Percentiles rank a stretch among this genome's conserved stretches.
Evolutionary conservation across 805 yeast genomes (phyloP).

Genomic region (Ogataea haglerorum): DNA sequence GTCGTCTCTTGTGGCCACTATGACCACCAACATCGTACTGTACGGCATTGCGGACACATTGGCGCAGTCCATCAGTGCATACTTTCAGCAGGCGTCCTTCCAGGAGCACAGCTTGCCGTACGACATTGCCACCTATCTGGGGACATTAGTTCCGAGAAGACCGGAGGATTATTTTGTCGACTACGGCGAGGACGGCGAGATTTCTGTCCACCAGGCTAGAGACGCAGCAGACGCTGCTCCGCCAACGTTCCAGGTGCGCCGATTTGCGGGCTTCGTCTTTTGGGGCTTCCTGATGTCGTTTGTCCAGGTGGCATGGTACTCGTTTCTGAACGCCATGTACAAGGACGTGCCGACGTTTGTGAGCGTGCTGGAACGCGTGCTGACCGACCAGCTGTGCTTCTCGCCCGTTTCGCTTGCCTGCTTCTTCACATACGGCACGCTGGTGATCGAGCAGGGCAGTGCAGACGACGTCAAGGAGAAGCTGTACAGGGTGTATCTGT

Average conservation of each 20-base stretch:
- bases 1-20: constrained; percentile 71
- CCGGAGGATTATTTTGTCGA: constrained; percentile 32
- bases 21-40: constrained; percentile 73
- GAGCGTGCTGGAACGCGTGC: constrained; percentile 78
- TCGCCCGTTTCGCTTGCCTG: constrained; percentile 81
- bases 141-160: constrained; percentile 15
- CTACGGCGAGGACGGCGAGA: constrained; percentile 25
- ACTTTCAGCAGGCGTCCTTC: constrained; percentile 10
- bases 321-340: constrained; percentile 71
- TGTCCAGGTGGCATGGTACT: constrained; percentile 86
- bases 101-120: constrained; percentile 16
- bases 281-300: constrained; percentile 89
- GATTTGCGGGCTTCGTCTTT: constrained; percentile 73
- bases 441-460: constrained; percentile 73
- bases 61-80: constrained; percentile 67
- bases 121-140: constrained; percentile 20
- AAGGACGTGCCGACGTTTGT: constrained; percentile 80
- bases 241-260: constrained; percentile 52
- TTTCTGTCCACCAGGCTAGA: neutral
- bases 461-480: constrained; percentile 60
- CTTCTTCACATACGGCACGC: constrained; percentile 81
- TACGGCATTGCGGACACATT: constrained; percentile 89
- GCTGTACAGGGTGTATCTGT: constrained; percentile 60
- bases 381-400: constrained; percentile 85
- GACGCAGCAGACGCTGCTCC: neutral